Evolutionary conservation across 2,329 filamentous ascomycete genomes (phyloP).

Genomic region (Xylaria sp.): DNA sequence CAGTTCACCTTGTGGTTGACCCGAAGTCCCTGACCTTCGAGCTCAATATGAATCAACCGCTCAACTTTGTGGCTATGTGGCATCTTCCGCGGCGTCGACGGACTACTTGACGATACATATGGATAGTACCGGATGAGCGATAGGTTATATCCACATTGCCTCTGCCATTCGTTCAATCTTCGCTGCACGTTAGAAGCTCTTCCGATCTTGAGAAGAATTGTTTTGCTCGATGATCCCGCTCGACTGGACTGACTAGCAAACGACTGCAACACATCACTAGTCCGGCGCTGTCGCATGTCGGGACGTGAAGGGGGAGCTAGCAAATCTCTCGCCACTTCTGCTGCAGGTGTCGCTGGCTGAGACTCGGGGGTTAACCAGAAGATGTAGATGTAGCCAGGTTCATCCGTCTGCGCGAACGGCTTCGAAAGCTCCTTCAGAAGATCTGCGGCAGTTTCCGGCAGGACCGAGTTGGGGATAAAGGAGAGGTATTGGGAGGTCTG

Average conservation of each 20-base stretch:
- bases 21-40: slow-evolving; percentile 70
- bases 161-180: slow-evolving; percentile 90
- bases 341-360: slow-evolving; percentile 62
- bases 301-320: slow-evolving; percentile 61
- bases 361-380: slow-evolving; percentile 89
- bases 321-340: slow-evolving; percentile 68
- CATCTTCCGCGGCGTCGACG: slow-evolving; percentile 71
- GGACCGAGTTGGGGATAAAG: slow-evolving; percentile 74
- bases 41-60: slow-evolving; percentile 87
- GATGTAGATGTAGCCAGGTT: slow-evolving; percentile 96
- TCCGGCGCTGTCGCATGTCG: slow-evolving; percentile 55
- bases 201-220: slow-evolving; percentile 75
- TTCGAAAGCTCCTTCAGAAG: slow-evolving; percentile 81
- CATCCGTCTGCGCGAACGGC: slow-evolving; percentile 77
- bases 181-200: slow-evolving; percentile 85
- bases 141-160: slow-evolving; percentile 90
- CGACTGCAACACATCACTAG: slow-evolving; percentile 65
- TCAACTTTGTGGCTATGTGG: slow-evolving; percentile 90
- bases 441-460: slow-evolving; percentile 73
- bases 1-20: slow-evolving; percentile 69
- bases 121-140: slow-evolving; percentile 93
- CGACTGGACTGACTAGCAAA: slow-evolving; percentile 54
- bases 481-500: slow-evolving; percentile 64
- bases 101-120: slow-evolving; percentile 66
- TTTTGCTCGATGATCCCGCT: slow-evolving; percentile 58